Evolutionary conservation across 2,329 filamentous ascomycete genomes (phyloP).

Genomic region (Lachnellula suecica): DNA sequence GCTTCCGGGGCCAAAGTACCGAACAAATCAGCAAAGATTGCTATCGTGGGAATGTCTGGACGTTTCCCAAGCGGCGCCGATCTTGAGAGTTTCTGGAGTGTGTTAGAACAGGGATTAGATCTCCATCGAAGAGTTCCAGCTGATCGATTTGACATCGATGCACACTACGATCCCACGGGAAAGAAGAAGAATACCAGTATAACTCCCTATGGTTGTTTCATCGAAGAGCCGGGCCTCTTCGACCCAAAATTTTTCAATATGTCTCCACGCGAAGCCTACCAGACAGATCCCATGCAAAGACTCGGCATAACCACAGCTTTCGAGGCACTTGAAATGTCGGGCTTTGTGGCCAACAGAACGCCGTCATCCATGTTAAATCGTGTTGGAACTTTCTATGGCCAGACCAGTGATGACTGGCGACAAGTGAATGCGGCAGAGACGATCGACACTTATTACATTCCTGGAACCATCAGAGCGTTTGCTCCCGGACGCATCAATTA

Average conservation of each 20-base stretch:
- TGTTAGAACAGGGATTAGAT: conserved; percentile 72
- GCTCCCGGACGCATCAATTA: conserved; percentile 38
- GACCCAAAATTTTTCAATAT: conserved; percentile 88
- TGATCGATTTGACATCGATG: conserved; percentile 72
- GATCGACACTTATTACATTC: conserved; percentile 33
- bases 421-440: conserved; percentile 33
- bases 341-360: conserved; percentile 54
- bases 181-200: conserved; percentile 75
- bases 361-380: conserved; percentile 41
- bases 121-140: conserved; percentile 65
- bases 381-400: conserved; percentile 33
- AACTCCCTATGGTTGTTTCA: conserved; percentile 73
- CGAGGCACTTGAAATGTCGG: conserved; percentile 79
- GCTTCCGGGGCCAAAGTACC: conserved; percentile 47
- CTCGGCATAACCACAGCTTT: conserved; percentile 75
- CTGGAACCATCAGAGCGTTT: conserved; percentile 33
- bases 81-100: conserved; percentile 72
- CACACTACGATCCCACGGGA: conserved; percentile 69
- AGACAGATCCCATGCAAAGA: conserved; percentile 80
- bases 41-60: conserved; percentile 81
- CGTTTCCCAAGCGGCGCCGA: conserved; percentile 73
- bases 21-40: conserved; percentile 60
- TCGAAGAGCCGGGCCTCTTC: conserved; percentile 71
- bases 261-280: conserved; percentile 76
- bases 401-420: conserved; percentile 33